These are phyloP conservation scores for Amphichorda felina DNA, from an alignment of 2,329 filamentous ascomycete genomes.

Conservation along the genomic window DNA sequence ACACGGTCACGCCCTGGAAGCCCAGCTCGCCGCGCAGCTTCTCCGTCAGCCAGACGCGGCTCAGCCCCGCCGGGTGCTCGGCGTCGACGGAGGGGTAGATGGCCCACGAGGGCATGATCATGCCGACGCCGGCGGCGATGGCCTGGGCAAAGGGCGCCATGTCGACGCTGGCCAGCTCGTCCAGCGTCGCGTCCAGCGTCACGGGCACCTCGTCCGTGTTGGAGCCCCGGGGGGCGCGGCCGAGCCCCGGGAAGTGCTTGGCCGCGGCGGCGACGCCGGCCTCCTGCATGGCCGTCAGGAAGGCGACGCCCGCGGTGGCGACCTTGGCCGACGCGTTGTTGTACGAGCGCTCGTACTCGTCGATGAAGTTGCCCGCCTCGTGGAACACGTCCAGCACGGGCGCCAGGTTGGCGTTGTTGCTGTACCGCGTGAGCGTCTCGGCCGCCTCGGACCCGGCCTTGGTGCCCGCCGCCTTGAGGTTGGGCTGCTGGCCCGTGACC, in stretches of 20 bases:
- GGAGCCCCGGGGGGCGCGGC: constrained; percentile 6
- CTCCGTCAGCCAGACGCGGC: constrained; percentile 8
- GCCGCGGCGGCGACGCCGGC: constrained; percentile 5
- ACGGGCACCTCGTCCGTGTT: constrained; percentile 8
- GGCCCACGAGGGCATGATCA: constrained; percentile 10
- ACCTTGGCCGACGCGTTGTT: constrained; percentile 5
- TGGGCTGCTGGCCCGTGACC: constrained; percentile 5
- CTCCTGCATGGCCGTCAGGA: constrained; percentile 7
- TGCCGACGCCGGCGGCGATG: constrained; percentile 7
- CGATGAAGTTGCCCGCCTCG: constrained; percentile 6
- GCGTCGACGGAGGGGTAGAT: constrained; percentile 8
- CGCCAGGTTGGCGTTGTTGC: constrained; percentile 7
- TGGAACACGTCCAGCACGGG: constrained; percentile 8
- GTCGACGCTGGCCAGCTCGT: constrained; percentile 6
- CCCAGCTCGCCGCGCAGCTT: constrained; percentile 8
- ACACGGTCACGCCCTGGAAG: constrained; percentile 8
- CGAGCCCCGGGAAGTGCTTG: constrained; percentile 10
- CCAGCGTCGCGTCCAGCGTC: constrained; percentile 5
- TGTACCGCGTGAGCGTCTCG: constrained; percentile 4
- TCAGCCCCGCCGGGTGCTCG: constrained; percentile 8
- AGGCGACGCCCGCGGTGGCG: constrained; percentile 6
- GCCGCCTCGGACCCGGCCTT: constrained; percentile 6
- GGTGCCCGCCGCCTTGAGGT: constrained; percentile 4
- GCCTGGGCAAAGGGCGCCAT: constrained; percentile 7
- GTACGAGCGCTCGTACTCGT: constrained; percentile 6